These are phyloP conservation scores for Arachnomyces sp. DNA, from an alignment of 2,329 filamentous ascomycete genomes.

Conservation along the genomic window DNA sequence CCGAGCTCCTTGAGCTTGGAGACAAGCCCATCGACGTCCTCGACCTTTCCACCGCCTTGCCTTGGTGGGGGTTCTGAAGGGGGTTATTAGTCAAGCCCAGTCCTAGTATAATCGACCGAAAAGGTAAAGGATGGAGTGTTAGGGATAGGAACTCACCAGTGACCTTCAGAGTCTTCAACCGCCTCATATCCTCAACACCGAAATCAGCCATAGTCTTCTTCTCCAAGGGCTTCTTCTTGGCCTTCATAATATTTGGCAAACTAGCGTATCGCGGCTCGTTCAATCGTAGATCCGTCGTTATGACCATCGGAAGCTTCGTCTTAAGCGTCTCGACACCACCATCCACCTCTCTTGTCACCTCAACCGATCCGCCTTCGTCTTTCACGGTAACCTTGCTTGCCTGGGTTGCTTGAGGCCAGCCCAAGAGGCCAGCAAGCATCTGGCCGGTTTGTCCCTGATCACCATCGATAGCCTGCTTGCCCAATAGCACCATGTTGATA, in stretches of 20 bases:
- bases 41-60: slow-evolving; percentile 92
- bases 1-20: slow-evolving; percentile 92
- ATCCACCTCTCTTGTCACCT: slow-evolving; percentile 86
- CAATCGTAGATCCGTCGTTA: slow-evolving; percentile 88
- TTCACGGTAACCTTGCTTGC: slow-evolving; percentile 73
- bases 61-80: slow-evolving; percentile 68
- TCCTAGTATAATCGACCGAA: background rate
- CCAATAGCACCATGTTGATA: slow-evolving; percentile 84
- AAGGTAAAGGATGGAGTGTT: slow-evolving; percentile 1
- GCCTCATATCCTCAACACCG: slow-evolving; percentile 62
- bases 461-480: slow-evolving; percentile 98
- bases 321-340: slow-evolving; percentile 85
- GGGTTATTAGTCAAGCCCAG: slow-evolving; percentile 4
- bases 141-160: slow-evolving; percentile 49
- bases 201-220: slow-evolving; percentile 83
- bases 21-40: slow-evolving; percentile 92
- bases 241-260: slow-evolving; percentile 99
- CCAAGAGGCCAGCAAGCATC: slow-evolving; percentile 88
- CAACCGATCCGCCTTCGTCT: slow-evolving; percentile 58
- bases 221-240: slow-evolving; percentile 98
- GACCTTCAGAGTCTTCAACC: slow-evolving; percentile 86
- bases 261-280: slow-evolving; percentile 94
- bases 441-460: slow-evolving; percentile 93
- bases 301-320: slow-evolving; percentile 79
- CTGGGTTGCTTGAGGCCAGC: slow-evolving; percentile 92